Conservation (phyloP, 2,329 filamentous ascomycete species). For the Parastagonospora avenae region DNA sequence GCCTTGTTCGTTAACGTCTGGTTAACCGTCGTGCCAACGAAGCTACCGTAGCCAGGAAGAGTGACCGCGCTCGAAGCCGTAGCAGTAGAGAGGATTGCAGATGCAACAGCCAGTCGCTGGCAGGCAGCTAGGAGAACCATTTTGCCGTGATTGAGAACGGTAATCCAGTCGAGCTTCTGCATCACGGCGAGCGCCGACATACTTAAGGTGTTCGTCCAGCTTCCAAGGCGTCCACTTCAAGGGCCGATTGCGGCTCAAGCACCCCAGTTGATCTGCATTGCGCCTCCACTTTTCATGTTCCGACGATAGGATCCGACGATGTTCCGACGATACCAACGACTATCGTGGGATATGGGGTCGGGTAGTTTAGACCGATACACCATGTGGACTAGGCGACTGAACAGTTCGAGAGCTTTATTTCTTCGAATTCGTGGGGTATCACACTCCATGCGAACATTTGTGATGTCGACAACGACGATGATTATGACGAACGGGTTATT, state of each 20-base stretch:
- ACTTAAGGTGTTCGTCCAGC: background rate
- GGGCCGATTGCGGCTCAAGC: background rate
- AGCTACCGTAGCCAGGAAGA: conserved; percentile 47
- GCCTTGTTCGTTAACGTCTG: conserved; percentile 43
- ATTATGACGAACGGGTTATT: too few relatives aligned
- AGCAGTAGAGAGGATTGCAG: background rate
- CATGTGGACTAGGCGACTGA: too few relatives aligned
- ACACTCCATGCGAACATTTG: too few relatives aligned
- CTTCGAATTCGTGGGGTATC: too few relatives aligned
- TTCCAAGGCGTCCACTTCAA: background rate
- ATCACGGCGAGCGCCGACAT: background rate
- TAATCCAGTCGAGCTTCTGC: background rate
- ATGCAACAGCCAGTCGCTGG: background rate
- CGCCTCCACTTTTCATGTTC: background rate
- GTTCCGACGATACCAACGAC: background rate
- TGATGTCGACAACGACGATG: too few relatives aligned
- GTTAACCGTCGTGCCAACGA: conserved; percentile 44
- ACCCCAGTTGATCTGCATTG: background rate
- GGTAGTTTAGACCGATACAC: too few relatives aligned
- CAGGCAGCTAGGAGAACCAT: background rate
- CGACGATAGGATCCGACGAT: background rate
- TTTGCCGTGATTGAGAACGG: background rate
- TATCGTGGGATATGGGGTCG: background rate
- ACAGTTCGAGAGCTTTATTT: too few relatives aligned
- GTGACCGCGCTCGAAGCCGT: conserved; percentile 11